Evolutionary conservation across 2,329 filamentous ascomycete genomes (phyloP).

Genomic region (Fusarium poae): DNA sequence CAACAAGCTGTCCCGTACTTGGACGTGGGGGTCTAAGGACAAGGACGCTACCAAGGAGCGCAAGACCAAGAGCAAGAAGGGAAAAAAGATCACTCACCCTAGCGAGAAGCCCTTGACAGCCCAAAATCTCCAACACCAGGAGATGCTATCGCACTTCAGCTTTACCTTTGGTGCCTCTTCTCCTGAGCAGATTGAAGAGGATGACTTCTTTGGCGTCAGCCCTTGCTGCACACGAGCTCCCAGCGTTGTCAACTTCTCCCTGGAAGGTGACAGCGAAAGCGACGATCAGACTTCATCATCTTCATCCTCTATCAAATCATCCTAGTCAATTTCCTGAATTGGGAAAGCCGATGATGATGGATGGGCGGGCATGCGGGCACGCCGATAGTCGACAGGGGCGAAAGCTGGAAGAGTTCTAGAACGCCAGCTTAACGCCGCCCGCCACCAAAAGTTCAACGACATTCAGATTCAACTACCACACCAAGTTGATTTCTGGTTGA

Average conservation of each 20-base stretch:
- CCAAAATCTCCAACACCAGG: conserved; percentile 62
- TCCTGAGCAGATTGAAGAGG: conserved; percentile 51
- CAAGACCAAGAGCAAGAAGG: conserved; percentile 50
- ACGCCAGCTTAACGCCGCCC: conserved; percentile 20
- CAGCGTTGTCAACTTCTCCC: conserved; percentile 52
- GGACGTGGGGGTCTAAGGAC: conserved; percentile 51
- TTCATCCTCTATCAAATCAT: conserved; percentile 41
- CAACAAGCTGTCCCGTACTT: conserved; percentile 50
- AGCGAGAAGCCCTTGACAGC: conserved; percentile 61
- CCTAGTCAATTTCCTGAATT: conserved; percentile 41
- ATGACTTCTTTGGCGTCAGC: conserved; percentile 57
- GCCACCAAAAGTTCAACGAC: conserved; percentile 21
- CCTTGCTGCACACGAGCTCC: conserved; percentile 59
- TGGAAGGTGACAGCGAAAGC: conserved; percentile 43
- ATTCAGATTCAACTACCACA: conserved; percentile 11
- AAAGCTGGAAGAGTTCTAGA: conserved; percentile 39
- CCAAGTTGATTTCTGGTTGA: conserved; percentile 21
- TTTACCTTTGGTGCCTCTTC: conserved; percentile 60
- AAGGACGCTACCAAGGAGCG: conserved; percentile 50
- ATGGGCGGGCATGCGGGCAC: conserved; percentile 39
- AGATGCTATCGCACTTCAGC: conserved; percentile 61
- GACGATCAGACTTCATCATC: conserved; percentile 41
- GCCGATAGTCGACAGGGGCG: conserved; percentile 31
- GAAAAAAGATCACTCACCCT: conserved; percentile 53
- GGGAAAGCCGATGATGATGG: conserved; percentile 37